A percentile compares a stretch with the other conserved stretches of the same genome.
Conservation (phyloP, 768 basidiomycete species). For the Hygrophorus russula region DNA sequence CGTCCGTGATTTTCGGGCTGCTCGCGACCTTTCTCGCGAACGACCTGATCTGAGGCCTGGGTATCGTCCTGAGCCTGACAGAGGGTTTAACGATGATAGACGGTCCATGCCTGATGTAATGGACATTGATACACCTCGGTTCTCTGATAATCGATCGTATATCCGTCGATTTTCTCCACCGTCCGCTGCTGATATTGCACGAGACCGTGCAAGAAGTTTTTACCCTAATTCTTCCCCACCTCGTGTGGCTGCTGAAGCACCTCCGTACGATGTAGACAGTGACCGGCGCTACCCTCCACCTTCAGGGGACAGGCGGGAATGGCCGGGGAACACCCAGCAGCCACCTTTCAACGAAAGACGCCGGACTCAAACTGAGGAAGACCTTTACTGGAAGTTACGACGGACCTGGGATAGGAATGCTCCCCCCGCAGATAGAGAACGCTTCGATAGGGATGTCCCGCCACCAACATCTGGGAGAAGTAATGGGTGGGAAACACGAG, state of each 20-base stretch:
- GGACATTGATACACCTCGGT: constrained; percentile 24
- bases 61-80: constrained; percentile 29
- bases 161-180: constrained; percentile 22
- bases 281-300: constrained; percentile 19
- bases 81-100: constrained; percentile 20
- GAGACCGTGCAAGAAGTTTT: constrained; percentile 22
- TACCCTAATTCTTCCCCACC: constrained; percentile 21
- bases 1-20: constrained; percentile 16
- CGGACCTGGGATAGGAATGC: constrained; percentile 22
- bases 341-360: background rate
- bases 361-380: constrained; percentile 25
- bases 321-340: constrained; percentile 11
- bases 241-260: constrained; percentile 12
- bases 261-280: constrained; percentile 19
- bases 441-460: constrained; percentile 25
- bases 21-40: constrained; percentile 25
- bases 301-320: constrained; percentile 17
- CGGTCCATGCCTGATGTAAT: constrained; percentile 18
- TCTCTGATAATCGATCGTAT: constrained; percentile 20
- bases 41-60: constrained; percentile 14
- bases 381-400: constrained; percentile 23
- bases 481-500: constrained; percentile 29
- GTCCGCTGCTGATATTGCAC: constrained; percentile 17
- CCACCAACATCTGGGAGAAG: constrained; percentile 14
- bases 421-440: constrained; percentile 19